Evolutionary conservation across 2,329 filamentous ascomycete species (phyloP), one percentile per base, ranked within the genome.

Genomic region (Hortaea werneckii): DNA sequence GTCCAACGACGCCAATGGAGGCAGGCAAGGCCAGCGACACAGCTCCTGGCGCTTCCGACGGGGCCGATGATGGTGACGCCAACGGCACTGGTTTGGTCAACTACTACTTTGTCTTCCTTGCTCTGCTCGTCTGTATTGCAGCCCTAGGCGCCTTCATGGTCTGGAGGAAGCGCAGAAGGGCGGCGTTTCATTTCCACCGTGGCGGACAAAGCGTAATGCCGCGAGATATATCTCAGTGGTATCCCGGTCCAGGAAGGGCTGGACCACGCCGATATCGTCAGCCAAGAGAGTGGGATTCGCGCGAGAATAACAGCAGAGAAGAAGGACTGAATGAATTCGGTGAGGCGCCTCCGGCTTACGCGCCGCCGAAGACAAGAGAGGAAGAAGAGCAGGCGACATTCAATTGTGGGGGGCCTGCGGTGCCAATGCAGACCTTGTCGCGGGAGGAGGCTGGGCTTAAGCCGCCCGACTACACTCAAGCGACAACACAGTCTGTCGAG

Each of bases 301-400:
- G 47, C 30, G 51, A 50, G 38, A 29, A 49, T 40, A 49, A 58
- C 29, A 55, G 54, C 9, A 54, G 42, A 43, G 68, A 73, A 40
- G 80, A 83, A 51, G 80, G 80, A 0, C 61, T 83, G 46, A 74
- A 83, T 57, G 79, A 82, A 64, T 62, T 73, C 38, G 80, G 80
- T 28, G 78, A 83, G 59, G 77, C 79, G 7, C 80, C 80, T 42
- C 80, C 80, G 41, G 78, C 80, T 0, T 84, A 84, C 58, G 67
- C 55, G 54, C 66, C 44, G 8, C 66, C 46, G 0, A 66, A 65
- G 49, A 52, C 48, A 26, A 55, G 61, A 10, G 54, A 54, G 30
- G 45, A 47, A 41, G 44, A 32, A n/a, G 47, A 47, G 13, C 46
- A 51, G n/a, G 45, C 46, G 41, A 43, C 28, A n/a, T 46, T 46